Evolutionary conservation across 768 basidiomycete species (phyloP), one percentile per base, ranked within the genome.

Genomic region (Rhizopogon sp.): DNA sequence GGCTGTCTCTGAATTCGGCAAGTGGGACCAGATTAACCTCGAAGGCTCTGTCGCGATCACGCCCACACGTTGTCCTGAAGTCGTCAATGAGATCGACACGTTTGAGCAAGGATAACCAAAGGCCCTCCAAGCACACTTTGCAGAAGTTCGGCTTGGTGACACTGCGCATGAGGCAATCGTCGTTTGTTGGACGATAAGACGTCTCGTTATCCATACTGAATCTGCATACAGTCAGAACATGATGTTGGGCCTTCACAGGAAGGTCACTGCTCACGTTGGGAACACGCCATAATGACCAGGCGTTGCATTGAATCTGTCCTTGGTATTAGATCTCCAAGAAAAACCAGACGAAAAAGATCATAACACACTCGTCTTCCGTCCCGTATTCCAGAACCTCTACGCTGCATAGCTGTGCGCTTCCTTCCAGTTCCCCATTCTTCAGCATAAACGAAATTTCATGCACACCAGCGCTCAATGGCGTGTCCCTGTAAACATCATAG

Each of bases 131-230:
- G 63, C 90, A 92, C 50, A 81, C 83, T 58, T 75, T 81, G 75
- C 90, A 91, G 65, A 91, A 87, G 63, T 86, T 80, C 53, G 87
- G 83, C 0, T 79, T 76, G 29, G 79, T 82, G 41, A 89, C 84
- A 52, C 73, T 71, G 41, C 90, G 87, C 90, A 92, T 91, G 45
- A 91, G 80, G 64, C 90, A 91, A 66, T 84, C 86, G 56, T 88
- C 84, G 59, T 90, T 88, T 2, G 89, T 91, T 3, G 90, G 90
- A n/a, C 90, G 80, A 68, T 87, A 91, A 3, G 80, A 78, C 0
- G 86, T 90, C 50, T 68, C 66, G 61, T 90, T 88, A 52, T 67
- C 52, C 39, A 72, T 66, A 35, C 83, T 75, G 64, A 78, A 90
- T 17, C 87, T 88, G 57, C 17, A 42, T 20, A 25, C 20, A 22